A percentile compares a stretch with the other conserved stretches of the same genome.
phyloP scores from a whole-genome alignment of 805 yeast genomes.

The Debaryomyces hansenii region DNA sequence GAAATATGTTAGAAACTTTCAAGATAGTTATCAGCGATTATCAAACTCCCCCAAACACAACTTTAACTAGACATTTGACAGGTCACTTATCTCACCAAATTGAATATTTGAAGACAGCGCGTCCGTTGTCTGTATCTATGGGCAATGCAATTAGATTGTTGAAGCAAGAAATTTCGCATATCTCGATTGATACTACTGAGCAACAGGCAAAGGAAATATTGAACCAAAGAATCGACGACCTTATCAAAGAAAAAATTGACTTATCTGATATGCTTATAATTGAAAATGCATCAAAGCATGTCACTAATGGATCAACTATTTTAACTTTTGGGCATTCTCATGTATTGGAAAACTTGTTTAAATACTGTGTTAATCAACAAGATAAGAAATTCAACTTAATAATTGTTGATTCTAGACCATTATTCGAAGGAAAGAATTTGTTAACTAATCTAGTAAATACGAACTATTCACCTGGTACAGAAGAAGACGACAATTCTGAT shows the following conservation, averaged over 20 bases:
- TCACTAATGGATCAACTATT: constrained; percentile 72
- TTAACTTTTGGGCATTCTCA: constrained; percentile 87
- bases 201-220: constrained; percentile 65
- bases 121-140: constrained; percentile 92
- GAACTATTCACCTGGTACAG: constrained; percentile 17
- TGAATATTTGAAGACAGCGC: constrained; percentile 84
- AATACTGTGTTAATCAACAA: constrained; percentile 60
- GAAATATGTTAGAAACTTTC: constrained; percentile 82
- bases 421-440: constrained; percentile 86
- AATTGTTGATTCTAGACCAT: constrained; percentile 89
- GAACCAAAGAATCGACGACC: constrained; percentile 69
- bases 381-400: constrained; percentile 72
- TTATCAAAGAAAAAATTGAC: constrained; percentile 81
- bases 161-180: constrained; percentile 85
- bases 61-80: constrained; percentile 84
- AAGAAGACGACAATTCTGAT: constrained; percentile 9
- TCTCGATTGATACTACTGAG: constrained; percentile 72
- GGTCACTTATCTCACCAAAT: constrained; percentile 88
- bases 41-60: constrained; percentile 79
- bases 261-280: constrained; percentile 81
- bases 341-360: constrained; percentile 73
- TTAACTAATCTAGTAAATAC: constrained; percentile 60
- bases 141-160: constrained; percentile 98
- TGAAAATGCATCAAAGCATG: constrained; percentile 75
- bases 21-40: constrained; percentile 78